Percentiles rank a stretch among this genome's conserved stretches.
These are phyloP conservation scores for Onygenales sp. DNA, from an alignment of 2,329 filamentous ascomycete genomes.

Conservation along the genomic window DNA sequence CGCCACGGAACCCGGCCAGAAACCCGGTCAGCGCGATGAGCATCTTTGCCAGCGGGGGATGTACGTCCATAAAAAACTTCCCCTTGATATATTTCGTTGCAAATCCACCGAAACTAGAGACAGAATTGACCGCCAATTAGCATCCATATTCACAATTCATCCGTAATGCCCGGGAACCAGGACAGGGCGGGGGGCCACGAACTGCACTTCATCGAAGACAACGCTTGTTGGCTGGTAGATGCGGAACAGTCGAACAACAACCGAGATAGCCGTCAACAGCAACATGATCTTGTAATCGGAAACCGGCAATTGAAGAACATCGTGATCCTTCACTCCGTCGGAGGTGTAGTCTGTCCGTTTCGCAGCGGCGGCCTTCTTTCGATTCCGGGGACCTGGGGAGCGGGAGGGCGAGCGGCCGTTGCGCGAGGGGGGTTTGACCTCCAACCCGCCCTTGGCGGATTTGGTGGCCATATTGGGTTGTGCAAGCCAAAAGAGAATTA, in stretches of 20 bases:
- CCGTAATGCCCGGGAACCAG: constrained; percentile 1
- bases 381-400: constrained; percentile 29
- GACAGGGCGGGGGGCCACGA: constrained; percentile 36
- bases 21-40: constrained; percentile 92
- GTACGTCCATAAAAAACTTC: constrained; percentile 99
- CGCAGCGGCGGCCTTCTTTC: constrained; percentile 19
- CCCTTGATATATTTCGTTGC: constrained; percentile 99
- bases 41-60: constrained; percentile 92
- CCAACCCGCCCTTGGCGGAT: constrained; percentile 23
- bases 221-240: constrained; percentile 96
- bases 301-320: constrained; percentile 76
- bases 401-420: constrained; percentile 28
- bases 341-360: constrained; percentile 35
- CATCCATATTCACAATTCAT: background rate
- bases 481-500: constrained; percentile 9
- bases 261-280: constrained; percentile 63
- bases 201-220: constrained; percentile 99
- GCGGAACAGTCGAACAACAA: constrained; percentile 77
- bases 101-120: constrained; percentile 82
- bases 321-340: constrained; percentile 64
- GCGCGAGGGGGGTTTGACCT: constrained; percentile 25
- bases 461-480: constrained; percentile 9
- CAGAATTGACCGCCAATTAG: background rate
- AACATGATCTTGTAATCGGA: constrained; percentile 74
- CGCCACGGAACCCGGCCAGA: constrained; percentile 86